phyloP scores from a whole-genome alignment of 768 basidiomycete genomes.

The Podaxis carcinomalis region DNA sequence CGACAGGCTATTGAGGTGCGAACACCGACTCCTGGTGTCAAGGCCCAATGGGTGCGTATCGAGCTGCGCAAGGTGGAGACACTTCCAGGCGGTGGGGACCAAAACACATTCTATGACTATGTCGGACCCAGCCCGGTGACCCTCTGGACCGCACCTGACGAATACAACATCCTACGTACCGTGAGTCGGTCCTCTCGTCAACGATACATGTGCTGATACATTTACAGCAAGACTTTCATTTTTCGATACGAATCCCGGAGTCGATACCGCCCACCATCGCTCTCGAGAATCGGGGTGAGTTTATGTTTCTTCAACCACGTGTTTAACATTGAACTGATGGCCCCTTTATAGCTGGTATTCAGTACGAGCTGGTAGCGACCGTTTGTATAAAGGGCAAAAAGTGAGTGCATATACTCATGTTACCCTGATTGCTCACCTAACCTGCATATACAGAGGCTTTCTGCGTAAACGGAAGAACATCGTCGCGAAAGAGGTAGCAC shows the following conservation, averaged over 20 bases:
- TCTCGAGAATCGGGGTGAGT: constrained; percentile 68
- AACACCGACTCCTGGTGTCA: constrained; percentile 66
- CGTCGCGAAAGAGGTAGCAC: constrained; percentile 60
- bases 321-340: neutral
- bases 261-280: constrained; percentile 84
- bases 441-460: constrained; percentile 53
- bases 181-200: constrained; percentile 37
- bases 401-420: constrained; percentile 32
- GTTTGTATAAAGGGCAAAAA: constrained; percentile 85
- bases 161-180: constrained; percentile 64
- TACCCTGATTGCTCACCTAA: neutral
- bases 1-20: constrained; percentile 84
- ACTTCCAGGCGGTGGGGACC: constrained; percentile 63
- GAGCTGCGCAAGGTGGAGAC: constrained; percentile 91
- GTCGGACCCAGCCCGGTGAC: constrained; percentile 80
- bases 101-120: constrained; percentile 73
- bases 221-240: constrained; percentile 79
- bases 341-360: constrained; percentile 62
- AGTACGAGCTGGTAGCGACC: constrained; percentile 87
- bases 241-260: constrained; percentile 89
- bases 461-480: constrained; percentile 76
- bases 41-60: constrained; percentile 89
- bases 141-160: constrained; percentile 78
- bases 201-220: constrained; percentile 7
- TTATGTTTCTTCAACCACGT: neutral